Evolutionary conservation across 345 rosid genomes (phyloP), one percentile per base, ranked within the genome.

Genomic region (Moringa oleifera): DNA sequence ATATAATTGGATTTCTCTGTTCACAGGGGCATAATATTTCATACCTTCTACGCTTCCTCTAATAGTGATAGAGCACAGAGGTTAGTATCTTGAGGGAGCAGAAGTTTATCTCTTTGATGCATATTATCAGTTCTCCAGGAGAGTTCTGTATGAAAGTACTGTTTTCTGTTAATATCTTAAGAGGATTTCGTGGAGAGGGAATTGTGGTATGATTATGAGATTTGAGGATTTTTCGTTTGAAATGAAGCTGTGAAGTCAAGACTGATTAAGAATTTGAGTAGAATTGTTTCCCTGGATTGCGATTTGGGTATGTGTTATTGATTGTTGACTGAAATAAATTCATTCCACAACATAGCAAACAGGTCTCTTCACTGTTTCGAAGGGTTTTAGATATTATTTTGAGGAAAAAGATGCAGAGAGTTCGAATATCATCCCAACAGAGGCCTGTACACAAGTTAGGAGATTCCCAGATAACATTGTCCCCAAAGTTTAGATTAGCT

Each of bases 391-490:
- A 22, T 57, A 4, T 41, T 7, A 11, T 56, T 28, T 8, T 28
- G 8, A 16, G 49, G 24, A 58, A 47, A 49, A 66, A 77, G 83
- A 91, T 89, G 98, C 98, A 89, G 71, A 80, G 95, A 61, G 96
- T 91, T 61, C 77, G 90, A 53, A 73, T 91, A 49, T 91, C 95
- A 0, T 80, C 98, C 10, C 85, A 82, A 61, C 87, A 85, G 69
- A 74, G 80, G 50, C 95, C 86, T 41, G 95, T 91, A n/a, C 90
- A 83, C 51, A 91, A 81, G 77, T 82, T 89, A 25, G 98, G 96
- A 71, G 96, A 89, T 71, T 80, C 98, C 28, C 91, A 89, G 63
- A 86, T 91, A 85, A 80, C 90, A 23, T 69, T 86, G 63, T 87
- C 94, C 66, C 91, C 96, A 6, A 89, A 81, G 56, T 91, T 91